A percentile compares a stretch with the other conserved stretches of the same genome.
Conservation (phyloP, 768 basidiomycete species). For the Boletus pseudopeckii region DNA sequence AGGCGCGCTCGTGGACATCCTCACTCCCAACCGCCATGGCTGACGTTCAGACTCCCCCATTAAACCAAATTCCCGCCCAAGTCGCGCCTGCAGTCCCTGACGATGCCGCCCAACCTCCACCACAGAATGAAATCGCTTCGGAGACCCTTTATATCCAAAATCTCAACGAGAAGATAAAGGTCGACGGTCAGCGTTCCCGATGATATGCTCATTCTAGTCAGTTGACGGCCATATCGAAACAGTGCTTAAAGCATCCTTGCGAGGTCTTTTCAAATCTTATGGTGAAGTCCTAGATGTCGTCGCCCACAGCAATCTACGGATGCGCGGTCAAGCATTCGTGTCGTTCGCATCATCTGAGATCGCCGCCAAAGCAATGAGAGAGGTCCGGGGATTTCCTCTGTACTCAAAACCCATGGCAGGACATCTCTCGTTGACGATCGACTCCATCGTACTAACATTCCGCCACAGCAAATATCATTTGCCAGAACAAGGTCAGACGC, state of each 20-base stretch:
- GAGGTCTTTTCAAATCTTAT: slow-evolving; percentile 88
- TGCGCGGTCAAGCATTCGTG: slow-evolving; percentile 98
- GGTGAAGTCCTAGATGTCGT: slow-evolving; percentile 94
- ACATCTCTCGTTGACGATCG: neutral
- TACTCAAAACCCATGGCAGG: slow-evolving; percentile 96
- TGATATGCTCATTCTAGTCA: slow-evolving; percentile 2
- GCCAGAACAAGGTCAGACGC: slow-evolving; percentile 87
- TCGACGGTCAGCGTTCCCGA: slow-evolving; percentile 49
- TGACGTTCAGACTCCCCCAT: slow-evolving; percentile 34
- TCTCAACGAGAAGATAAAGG: slow-evolving; percentile 90
- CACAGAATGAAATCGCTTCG: slow-evolving; percentile 48
- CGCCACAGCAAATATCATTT: slow-evolving; percentile 88
- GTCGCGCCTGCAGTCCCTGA: slow-evolving; percentile 18
- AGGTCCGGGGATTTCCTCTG: slow-evolving; percentile 90
- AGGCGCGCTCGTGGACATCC: neutral
- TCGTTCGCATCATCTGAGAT: slow-evolving; percentile 81
- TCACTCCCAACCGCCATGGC: slow-evolving; percentile 30
- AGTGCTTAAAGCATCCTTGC: slow-evolving; percentile 88
- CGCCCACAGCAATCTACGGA: slow-evolving; percentile 89
- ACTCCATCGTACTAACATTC: neutral
- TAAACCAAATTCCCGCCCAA: slow-evolving; percentile 27
- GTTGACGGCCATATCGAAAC: slow-evolving; percentile 7
- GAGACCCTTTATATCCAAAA: slow-evolving; percentile 97
- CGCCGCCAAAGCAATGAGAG: slow-evolving; percentile 86
- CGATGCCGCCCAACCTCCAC: slow-evolving; percentile 13